Evolutionary conservation across 2,329 filamentous ascomycete genomes (phyloP), one percentile per base, ranked within the genome.

Genomic region (Diatrype stigma): DNA sequence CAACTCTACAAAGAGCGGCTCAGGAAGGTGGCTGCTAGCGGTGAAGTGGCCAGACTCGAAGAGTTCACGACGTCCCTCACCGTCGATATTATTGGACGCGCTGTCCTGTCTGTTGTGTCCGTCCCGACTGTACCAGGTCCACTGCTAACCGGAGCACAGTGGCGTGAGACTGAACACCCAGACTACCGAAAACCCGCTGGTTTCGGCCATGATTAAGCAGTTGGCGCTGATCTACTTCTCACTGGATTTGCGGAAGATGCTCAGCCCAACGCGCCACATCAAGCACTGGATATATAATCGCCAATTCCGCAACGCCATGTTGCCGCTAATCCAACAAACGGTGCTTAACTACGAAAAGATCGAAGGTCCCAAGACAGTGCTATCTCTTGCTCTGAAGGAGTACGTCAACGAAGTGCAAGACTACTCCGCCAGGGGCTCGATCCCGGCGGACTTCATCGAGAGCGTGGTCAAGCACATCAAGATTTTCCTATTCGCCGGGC

Each of bases 401-500:
- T 65, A 63, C 42, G 35, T 61, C 49, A 51, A 54, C 8, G 57
- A 60, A 26, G 45, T 42, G n/a, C 50, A 50, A n/a, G 49, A 52
- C 37, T 50, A 50, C 37, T 48, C 50, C 1, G 46, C 47, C 2
- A 51, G 54, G 30, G 50, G 30, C 14, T 52, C 49, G 16, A 56
- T 60, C 14, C 54, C 57, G 2, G 46, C 44, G 12, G 54, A 49
- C 4, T 65, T 65, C 42, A 37, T 62, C 30, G 54, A 58, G 8
- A 53, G 56, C 12, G 53, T 62, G 6, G 48, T 63, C 21, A 53
- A 56, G 12, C 63, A 68, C 46, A 56, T 67, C 38, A 63, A 64
- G 48, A 56, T 66, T 1, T 66, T 69, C 44, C 57, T 68, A 19
- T 64, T 68, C 30, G 65, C 62, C 2, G 66, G 67, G 5, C 65